A percentile compares a stretch with the other conserved stretches of the same genome.
phyloP scores from a whole-genome alignment of 805 yeast species.

The Candida adriatica region DNA sequence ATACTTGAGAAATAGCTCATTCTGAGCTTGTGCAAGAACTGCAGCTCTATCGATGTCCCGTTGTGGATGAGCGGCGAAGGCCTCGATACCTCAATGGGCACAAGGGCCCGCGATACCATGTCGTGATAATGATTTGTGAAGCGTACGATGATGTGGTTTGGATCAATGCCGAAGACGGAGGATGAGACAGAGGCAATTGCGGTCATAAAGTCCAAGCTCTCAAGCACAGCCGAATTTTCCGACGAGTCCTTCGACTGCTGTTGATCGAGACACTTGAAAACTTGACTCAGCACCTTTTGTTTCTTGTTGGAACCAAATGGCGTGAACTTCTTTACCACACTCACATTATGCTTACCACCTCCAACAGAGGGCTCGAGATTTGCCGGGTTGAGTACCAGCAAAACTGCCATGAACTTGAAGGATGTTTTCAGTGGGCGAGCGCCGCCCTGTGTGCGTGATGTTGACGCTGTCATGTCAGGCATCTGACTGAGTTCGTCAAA shows the following conservation, averaged over 20 bases:
- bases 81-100: slow-evolving; percentile 16
- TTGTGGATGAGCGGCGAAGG: slow-evolving; percentile 12
- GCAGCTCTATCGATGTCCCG: slow-evolving; percentile 14
- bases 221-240: slow-evolving; percentile 20
- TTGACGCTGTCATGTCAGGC: slow-evolving; percentile 19
- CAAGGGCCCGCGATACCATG: slow-evolving; percentile 17
- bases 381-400: slow-evolving; percentile 28
- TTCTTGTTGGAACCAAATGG: slow-evolving; percentile 19
- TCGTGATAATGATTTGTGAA: slow-evolving; percentile 22
- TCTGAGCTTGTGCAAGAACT: slow-evolving; percentile 23
- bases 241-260: slow-evolving; percentile 12
- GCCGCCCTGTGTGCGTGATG: slow-evolving; percentile 6
- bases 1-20: slow-evolving; percentile 24
- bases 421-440: slow-evolving; percentile 23
- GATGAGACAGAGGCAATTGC: slow-evolving; percentile 29
- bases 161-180: slow-evolving; percentile 21
- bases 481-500: slow-evolving; percentile 29
- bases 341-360: slow-evolving; percentile 7
- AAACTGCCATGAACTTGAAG: slow-evolving; percentile 27
- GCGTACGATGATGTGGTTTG: slow-evolving; percentile 23
- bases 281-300: slow-evolving; percentile 16
- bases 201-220: slow-evolving; percentile 26
- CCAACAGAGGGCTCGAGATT: slow-evolving; percentile 23
- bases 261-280: slow-evolving; percentile 16
- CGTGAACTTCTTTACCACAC: slow-evolving; percentile 19